A percentile compares a stretch with the other conserved stretches of the same genome.
Evolutionary conservation across 2,329 filamentous ascomycete genomes (phyloP).

Genomic region (Akanthomyces muscarius): DNA sequence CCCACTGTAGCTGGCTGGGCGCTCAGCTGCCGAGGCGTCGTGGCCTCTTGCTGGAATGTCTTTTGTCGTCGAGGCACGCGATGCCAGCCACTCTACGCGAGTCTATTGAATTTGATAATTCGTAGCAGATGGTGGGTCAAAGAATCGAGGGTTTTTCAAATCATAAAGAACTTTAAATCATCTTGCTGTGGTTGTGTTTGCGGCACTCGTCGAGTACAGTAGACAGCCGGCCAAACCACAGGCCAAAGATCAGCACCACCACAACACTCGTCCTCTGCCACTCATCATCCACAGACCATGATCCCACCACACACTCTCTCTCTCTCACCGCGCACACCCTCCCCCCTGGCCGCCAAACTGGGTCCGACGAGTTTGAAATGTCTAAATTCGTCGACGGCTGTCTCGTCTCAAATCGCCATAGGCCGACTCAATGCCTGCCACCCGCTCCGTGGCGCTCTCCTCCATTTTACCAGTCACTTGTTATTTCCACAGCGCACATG

Average conservation of each 20-base stretch:
- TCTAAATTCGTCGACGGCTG: conserved; percentile 5
- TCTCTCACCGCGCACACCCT: neutral
- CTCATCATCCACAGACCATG: neutral
- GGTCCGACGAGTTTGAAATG: conserved; percentile 8
- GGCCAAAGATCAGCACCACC: neutral
- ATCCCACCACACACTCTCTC: neutral
- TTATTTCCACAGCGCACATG: too few species aligned
- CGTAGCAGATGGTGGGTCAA: too few species aligned
- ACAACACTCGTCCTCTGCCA: neutral
- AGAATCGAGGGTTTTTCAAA: too few species aligned
- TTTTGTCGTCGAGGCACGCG: neutral
- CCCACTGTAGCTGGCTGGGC: too few species aligned
- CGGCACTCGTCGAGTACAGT: too few species aligned
- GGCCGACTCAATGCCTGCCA: neutral
- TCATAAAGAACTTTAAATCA: too few species aligned
- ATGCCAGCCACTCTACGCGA: neutral
- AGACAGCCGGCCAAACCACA: neutral
- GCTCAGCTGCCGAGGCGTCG: too few species aligned
- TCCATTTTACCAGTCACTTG: neutral
- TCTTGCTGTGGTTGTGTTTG: too few species aligned
- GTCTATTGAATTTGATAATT: neutral
- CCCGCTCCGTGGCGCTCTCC: neutral
- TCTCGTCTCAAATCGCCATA: conserved; percentile 7
- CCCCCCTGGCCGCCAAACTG: neutral
- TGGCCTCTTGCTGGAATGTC: neutral